Evolutionary conservation across 805 yeast species (phyloP).

Genomic region (Millerozyma miso): DNA sequence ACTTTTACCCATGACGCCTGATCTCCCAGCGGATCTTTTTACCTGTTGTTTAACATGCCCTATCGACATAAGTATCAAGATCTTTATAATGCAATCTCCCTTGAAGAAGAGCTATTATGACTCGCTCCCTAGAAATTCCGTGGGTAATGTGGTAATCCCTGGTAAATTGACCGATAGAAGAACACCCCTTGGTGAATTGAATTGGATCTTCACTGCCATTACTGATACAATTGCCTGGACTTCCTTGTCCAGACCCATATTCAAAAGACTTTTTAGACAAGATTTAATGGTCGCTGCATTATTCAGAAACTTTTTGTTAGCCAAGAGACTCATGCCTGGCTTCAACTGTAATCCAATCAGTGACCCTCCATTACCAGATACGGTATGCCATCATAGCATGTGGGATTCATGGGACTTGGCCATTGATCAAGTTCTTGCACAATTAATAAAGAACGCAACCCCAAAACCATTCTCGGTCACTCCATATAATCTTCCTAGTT

Average conservation of each 20-base stretch:
- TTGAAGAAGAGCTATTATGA: slow-evolving; percentile 48
- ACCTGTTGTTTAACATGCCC: slow-evolving; percentile 95
- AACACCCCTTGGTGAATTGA: slow-evolving; percentile 92
- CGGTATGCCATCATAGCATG: slow-evolving; percentile 77
- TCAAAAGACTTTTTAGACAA: slow-evolving; percentile 87
- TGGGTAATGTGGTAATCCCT: slow-evolving; percentile 68
- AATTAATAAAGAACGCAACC: slow-evolving; percentile 46
- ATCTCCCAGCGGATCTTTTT: slow-evolving; percentile 91
- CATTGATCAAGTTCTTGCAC: slow-evolving; percentile 85
- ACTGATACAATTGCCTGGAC: slow-evolving; percentile 99
- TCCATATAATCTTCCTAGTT: slow-evolving; percentile 21
- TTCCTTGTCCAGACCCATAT: slow-evolving; percentile 76
- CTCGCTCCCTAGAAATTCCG: slow-evolving; percentile 42
- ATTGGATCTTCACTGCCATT: slow-evolving; percentile 97
- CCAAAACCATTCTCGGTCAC: slow-evolving; percentile 5
- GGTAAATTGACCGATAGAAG: slow-evolving; percentile 89
- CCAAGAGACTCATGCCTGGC: slow-evolving; percentile 90
- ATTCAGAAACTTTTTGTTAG: slow-evolving; percentile 86
- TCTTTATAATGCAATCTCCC: slow-evolving; percentile 86
- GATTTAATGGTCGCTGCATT: slow-evolving; percentile 95
- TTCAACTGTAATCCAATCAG: slow-evolving; percentile 92
- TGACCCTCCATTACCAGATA: slow-evolving; percentile 87
- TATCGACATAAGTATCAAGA: slow-evolving; percentile 85
- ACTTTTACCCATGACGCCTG: slow-evolving; percentile 86
- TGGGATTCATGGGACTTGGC: slow-evolving; percentile 99